These are phyloP conservation scores for Cylindrotheca fusiformis DNA, from an alignment of 108 stramenopile species.

Conservation along the genomic window DNA sequence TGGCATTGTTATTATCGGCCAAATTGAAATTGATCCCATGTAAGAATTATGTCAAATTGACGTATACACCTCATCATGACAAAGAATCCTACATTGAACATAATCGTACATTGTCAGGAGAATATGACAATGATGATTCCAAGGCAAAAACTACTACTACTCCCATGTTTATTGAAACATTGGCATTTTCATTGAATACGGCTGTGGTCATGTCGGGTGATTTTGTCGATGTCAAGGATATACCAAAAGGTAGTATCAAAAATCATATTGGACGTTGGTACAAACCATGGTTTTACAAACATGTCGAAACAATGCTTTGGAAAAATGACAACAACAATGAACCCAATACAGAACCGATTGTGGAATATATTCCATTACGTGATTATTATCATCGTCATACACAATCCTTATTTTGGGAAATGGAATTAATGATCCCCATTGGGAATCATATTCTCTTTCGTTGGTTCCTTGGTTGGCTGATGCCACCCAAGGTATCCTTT, in stretches of 20 bases:
- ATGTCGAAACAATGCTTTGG: constrained; percentile 44
- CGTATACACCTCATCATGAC: constrained; percentile 37
- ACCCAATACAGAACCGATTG: background rate
- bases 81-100: constrained; percentile 20
- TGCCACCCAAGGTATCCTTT: constrained; percentile 52
- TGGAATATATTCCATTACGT: constrained; percentile 53
- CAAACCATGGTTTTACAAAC: constrained; percentile 68
- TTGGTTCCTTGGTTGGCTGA: constrained; percentile 55
- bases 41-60: constrained; percentile 47
- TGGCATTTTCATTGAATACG: constrained; percentile 41
- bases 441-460: constrained; percentile 55
- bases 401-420: constrained; percentile 59
- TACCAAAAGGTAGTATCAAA: constrained; percentile 6
- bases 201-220: constrained; percentile 50
- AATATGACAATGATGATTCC: constrained; percentile 5
- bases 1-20: constrained; percentile 52
- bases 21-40: constrained; percentile 45
- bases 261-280: constrained; percentile 36
- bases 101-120: constrained; percentile 24
- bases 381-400: constrained; percentile 65
- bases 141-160: background rate
- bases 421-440: constrained; percentile 62
- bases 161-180: constrained; percentile 53
- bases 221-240: constrained; percentile 33
- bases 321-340: constrained; percentile 1